Evolutionary conservation across 164 flowering plant genomes (phyloP).

Genomic region (Aristolochia fimbriata): DNA sequence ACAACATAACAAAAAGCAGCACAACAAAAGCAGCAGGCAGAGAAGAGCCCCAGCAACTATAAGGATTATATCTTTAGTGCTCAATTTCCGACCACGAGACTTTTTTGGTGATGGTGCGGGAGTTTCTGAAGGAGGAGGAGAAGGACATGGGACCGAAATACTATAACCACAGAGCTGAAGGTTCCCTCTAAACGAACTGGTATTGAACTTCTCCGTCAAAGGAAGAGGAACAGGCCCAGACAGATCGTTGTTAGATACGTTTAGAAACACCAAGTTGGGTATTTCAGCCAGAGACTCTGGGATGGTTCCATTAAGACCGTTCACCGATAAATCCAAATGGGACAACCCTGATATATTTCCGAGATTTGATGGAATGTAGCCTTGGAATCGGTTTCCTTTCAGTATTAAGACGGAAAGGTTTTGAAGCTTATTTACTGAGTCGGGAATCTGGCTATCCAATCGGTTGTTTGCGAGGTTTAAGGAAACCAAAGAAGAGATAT

Average conservation of each 20-base stretch:
- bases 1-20: constrained; percentile 59
- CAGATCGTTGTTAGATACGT: constrained; percentile 76
- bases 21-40: constrained; percentile 38
- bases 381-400: constrained; percentile 36
- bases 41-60: constrained; percentile 63
- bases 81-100: constrained; percentile 26
- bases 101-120: constrained; percentile 22
- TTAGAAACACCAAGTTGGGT: constrained; percentile 48
- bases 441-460: constrained; percentile 37
- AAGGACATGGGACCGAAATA: constrained; percentile 44
- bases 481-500: constrained; percentile 32
- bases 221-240: constrained; percentile 68
- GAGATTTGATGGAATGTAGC: constrained; percentile 45
- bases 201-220: constrained; percentile 58
- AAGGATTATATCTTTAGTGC: constrained; percentile 64
- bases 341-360: constrained; percentile 42
- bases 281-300: constrained; percentile 46
- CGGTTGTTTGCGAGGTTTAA: constrained; percentile 41
- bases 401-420: constrained; percentile 42
- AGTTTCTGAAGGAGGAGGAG: constrained; percentile 29
- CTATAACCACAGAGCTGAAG: constrained; percentile 77
- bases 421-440: constrained; percentile 21
- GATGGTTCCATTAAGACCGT: constrained; percentile 50
- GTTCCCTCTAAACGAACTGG: constrained; percentile 80
- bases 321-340: constrained; percentile 54